Conservation (phyloP, 148 eudicot species). For the Chenopodium suecicum region DNA sequence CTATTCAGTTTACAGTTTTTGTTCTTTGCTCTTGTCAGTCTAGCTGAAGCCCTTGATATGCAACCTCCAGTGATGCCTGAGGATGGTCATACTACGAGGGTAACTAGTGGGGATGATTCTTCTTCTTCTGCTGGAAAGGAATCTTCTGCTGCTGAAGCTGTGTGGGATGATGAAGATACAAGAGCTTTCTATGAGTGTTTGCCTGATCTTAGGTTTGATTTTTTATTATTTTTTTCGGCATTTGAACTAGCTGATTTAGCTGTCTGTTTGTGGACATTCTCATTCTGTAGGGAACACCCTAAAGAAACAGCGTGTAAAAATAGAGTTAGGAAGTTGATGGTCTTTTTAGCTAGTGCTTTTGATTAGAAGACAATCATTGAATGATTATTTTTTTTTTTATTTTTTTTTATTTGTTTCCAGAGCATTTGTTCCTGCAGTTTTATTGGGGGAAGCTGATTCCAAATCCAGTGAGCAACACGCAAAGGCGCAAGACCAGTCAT, state of each 20-base stretch:
- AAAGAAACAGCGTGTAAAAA: background rate
- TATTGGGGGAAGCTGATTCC: constrained; percentile 84
- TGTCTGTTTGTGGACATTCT: background rate
- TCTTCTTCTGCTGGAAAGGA: constrained; percentile 70
- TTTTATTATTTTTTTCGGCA: background rate
- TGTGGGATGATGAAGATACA: constrained; percentile 99
- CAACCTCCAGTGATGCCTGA: constrained; percentile 97
- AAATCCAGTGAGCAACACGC: constrained; percentile 73
- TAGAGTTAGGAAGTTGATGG: background rate
- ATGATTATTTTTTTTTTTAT: background rate
- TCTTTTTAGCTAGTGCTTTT: background rate
- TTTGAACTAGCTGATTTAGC: background rate
- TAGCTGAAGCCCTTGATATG: constrained; percentile 98
- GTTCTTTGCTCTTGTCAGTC: constrained; percentile 37
- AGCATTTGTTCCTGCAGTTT: constrained; percentile 98
- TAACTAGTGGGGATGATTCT: constrained; percentile 77
- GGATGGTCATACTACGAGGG: constrained; percentile 92
- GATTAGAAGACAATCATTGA: background rate
- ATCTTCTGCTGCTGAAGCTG: constrained; percentile 66
- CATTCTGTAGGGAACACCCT: background rate
- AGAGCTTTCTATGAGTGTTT: constrained; percentile 88
- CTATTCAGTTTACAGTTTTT: constrained; percentile 5
- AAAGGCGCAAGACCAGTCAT: constrained; percentile 63
- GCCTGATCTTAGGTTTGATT: constrained; percentile 89
- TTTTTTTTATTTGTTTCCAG: constrained; percentile 37